Conservation (phyloP, 2,329 filamentous ascomycete species). For the Chaetomium globosum region DNA sequence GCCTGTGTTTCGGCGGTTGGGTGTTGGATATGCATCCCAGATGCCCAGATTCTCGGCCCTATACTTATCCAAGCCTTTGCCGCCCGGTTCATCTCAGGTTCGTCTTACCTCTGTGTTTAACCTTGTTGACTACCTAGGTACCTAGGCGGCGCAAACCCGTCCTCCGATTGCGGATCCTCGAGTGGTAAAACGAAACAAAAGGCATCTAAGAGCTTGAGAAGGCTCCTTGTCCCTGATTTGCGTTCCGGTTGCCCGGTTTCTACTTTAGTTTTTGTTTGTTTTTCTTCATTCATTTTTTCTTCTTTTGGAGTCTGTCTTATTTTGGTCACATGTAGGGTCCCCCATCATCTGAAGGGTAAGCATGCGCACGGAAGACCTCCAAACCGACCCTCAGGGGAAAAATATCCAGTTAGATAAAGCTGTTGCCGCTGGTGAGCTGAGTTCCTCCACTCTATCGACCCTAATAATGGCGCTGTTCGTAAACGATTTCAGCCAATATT, state of each 20-base stretch:
- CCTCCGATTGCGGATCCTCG: not conserved
- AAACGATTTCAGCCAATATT: not conserved
- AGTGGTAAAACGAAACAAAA: too few relatives aligned
- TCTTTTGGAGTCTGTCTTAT: too few relatives aligned
- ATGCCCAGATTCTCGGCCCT: not conserved
- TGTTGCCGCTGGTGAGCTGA: not conserved
- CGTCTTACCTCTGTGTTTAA: not conserved
- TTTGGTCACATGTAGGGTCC: not conserved
- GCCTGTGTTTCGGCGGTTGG: not conserved
- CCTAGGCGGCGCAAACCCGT: not conserved
- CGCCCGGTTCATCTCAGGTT: not conserved
- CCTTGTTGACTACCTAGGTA: not conserved
- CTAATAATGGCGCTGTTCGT: not conserved
- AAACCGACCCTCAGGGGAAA: not conserved
- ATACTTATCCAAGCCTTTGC: not conserved
- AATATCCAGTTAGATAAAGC: conserved; percentile 3
- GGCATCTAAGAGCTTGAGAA: not conserved
- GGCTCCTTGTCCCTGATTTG: too few relatives aligned
- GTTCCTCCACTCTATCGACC: not conserved
- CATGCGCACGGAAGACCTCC: not conserved
- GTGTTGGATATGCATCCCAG: not conserved
- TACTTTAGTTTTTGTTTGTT: too few relatives aligned
- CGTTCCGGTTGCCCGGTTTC: too few relatives aligned
- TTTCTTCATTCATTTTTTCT: too few relatives aligned
- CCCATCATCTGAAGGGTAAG: too few relatives aligned